phyloP scores from a whole-genome alignment of 768 basidiomycete species.

The Tricholoma matsutake region DNA sequence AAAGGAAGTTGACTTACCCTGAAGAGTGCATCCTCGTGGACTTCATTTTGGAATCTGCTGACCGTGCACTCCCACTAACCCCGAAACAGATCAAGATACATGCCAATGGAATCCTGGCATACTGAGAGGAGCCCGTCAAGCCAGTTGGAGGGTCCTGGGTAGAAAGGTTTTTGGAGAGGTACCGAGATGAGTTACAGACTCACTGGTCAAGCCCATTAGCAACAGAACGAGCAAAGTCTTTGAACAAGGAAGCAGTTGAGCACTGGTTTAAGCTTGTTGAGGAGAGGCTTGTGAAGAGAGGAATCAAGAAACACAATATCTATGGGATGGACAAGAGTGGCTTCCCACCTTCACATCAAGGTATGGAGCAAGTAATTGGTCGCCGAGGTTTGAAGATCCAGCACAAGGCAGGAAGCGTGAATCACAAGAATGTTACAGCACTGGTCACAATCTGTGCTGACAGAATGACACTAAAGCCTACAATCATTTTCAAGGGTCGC shows the following conservation, averaged over 20 bases:
- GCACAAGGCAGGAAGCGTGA: conserved; percentile 16
- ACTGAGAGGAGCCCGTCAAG: not conserved
- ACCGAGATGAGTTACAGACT: conserved; percentile 17
- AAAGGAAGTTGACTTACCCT: not conserved
- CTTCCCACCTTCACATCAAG: no score
- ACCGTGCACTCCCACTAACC: not conserved
- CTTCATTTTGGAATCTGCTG: not conserved
- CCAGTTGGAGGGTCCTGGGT: not conserved
- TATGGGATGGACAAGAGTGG: conserved; percentile 36
- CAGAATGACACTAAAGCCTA: conserved; percentile 28
- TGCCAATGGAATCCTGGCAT: not conserved
- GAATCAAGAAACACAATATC: conserved; percentile 19
- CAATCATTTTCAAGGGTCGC: conserved; percentile 39
- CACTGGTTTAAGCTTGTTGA: conserved; percentile 32
- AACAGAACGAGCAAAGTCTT: conserved; percentile 22
- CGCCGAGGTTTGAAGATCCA: no score
- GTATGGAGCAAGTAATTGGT: no score
- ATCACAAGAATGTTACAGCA: conserved; percentile 33
- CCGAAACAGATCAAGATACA: not conserved
- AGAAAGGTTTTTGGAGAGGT: not conserved
- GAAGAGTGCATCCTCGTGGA: not conserved
- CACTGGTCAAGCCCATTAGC: conserved; percentile 34
- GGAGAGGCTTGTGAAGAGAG: conserved; percentile 20
- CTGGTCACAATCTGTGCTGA: conserved; percentile 41
- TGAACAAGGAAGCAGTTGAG: conserved; percentile 27